Evolutionary conservation across 495 filamentous ascomycete species (phyloP).

Genomic region (Extremus antarcticus): DNA sequence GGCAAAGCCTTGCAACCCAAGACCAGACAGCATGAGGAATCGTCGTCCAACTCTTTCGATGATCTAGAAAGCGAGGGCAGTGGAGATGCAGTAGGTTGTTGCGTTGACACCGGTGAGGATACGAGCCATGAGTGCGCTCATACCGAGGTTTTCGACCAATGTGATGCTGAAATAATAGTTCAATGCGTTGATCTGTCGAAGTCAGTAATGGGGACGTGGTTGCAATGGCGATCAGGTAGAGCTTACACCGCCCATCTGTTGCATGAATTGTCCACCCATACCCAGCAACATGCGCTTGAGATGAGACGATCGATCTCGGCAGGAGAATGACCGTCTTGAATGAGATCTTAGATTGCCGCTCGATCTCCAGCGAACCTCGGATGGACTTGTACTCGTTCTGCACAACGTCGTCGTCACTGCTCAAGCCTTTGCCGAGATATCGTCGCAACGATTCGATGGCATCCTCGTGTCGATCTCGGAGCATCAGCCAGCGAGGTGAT

Average conservation of each 20-base stretch:
- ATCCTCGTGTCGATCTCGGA: conserved; percentile 8
- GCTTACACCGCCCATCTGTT: background rate
- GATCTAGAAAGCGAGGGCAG: conserved; percentile 2
- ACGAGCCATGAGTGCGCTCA: conserved; percentile 1
- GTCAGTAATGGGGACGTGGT: background rate
- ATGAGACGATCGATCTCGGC: background rate
- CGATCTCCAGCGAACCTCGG: background rate
- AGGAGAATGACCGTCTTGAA: conserved; percentile 2
- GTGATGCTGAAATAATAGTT: conserved; percentile 8
- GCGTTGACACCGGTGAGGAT: conserved; percentile 5
- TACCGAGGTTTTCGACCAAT: background rate
- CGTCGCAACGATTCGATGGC: conserved; percentile 2
- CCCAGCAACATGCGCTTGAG: conserved; percentile 3
- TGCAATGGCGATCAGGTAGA: background rate
- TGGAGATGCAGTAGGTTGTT: conserved; percentile 4
- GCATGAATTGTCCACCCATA: conserved; percentile 2
- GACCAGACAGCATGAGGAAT: conserved; percentile 9
- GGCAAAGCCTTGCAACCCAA: conserved; percentile 16
- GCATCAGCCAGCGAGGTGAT: conserved; percentile 10
- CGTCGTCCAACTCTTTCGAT: background rate
- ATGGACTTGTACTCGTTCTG: conserved; percentile 6
- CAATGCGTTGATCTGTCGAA: conserved; percentile 1
- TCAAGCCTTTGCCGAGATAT: conserved; percentile 2
- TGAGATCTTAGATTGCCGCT: conserved; percentile 1
- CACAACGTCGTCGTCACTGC: background rate